A percentile compares a stretch with the other conserved stretches of the same genome.
These are phyloP conservation scores for Venturia effusa DNA, from an alignment of 2,329 filamentous ascomycete genomes.

Conservation along the genomic window DNA sequence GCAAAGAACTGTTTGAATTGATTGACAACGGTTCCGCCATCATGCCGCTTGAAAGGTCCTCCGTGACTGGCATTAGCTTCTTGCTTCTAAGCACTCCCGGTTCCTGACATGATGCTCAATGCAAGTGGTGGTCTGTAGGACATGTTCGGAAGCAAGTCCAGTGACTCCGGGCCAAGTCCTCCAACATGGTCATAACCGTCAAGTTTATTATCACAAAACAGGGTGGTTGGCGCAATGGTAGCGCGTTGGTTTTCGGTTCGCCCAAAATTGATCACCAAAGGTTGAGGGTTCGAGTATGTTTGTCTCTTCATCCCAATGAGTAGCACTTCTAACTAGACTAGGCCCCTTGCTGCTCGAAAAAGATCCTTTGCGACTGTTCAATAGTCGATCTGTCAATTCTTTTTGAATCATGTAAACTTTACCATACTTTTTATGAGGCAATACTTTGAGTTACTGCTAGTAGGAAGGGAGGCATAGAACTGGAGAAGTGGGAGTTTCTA, in stretches of 20 bases:
- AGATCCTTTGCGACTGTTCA: not conserved
- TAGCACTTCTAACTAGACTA: not conserved
- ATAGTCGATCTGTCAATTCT: not conserved
- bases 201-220: not conserved
- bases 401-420: not conserved
- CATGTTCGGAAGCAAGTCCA: no score
- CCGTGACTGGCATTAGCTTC: no score
- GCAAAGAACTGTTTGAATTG: not conserved
- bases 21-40: not conserved
- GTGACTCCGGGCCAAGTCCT: no score
- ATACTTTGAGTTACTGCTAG: not conserved
- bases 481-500: not conserved
- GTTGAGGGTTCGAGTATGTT: slow-evolving; percentile 5
- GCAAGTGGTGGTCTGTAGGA: no score
- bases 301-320: no score
- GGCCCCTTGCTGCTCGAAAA: not conserved
- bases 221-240: slow-evolving; percentile 7
- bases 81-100: no score
- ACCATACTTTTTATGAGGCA: not conserved
- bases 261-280: not conserved
- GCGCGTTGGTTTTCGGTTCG: not conserved
- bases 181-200: no score
- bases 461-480: no score
- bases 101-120: no score
- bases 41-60: no score